Evolutionary conservation across 2,329 filamentous ascomycete genomes (phyloP), one percentile per base, ranked within the genome.

Genomic region (Coniosporium tulheliwenetii): DNA sequence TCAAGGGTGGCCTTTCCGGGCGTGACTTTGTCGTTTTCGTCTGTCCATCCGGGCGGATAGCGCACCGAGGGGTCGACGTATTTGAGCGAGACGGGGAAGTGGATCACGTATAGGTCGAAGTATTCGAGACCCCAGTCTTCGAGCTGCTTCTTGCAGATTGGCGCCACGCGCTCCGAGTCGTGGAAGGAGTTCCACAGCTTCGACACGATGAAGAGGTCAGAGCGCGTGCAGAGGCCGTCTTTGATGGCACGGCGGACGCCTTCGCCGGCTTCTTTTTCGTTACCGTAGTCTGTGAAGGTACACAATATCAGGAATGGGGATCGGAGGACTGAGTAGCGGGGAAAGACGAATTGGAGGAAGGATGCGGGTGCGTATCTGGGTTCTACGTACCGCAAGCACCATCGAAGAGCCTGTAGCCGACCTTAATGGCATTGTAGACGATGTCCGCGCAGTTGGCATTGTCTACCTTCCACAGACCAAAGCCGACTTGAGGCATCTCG

Each of bases 121-220:
- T 93, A 93, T 54, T 87, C 85, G 45, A 93, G 60, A 47, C 81
- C 79, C 77, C 83, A 89, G 69, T 89, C 82, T 49, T 76, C 73
- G 46, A 87, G 77, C 65, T 87, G 82, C 56, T 79, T 79, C 61
- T 75, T 75, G 62, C 69, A 73, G 56, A 91, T 85, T 43, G 78
- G 77, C 63, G 80, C 76, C 46, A 89, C 83, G 51, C 73, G 72
- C 50, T 89, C 79, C 51, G 70, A 71, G 54, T 89, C 81, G 69
- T 93, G 85, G 75, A 86, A 93, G 49, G 79, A 79, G 68, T 89
- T 86, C 85, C 86, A 93, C 43, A 94, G 79, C 71, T 93, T 94
- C 63, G 81, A 85, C 48, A 87, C 82, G 57, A 94, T 78, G 75
- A 93, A 93, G 58, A 93, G 81, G 16, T 94, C 85, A 62, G 83